Evolutionary conservation across 2,329 filamentous ascomycete species (phyloP), one percentile per base, ranked within the genome.

Genomic region (Massarina eburnea): DNA sequence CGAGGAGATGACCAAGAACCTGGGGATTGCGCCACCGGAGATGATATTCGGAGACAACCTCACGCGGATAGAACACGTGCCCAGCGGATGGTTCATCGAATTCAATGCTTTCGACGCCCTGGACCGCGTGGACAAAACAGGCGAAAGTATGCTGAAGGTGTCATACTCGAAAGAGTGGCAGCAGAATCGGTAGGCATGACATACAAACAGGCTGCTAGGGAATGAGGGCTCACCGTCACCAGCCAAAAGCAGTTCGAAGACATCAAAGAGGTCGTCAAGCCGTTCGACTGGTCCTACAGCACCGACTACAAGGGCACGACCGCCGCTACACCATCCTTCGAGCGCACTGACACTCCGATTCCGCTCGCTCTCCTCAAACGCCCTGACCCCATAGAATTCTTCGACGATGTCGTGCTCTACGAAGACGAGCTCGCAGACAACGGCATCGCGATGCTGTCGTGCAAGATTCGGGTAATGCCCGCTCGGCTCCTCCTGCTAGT

Each of bases 41-140:
- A 99, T 99, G 94, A 99, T 99, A 55, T 99, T 99, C 67, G 94
- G 94, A 51, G 91, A 99, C 76, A 99, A 99, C 71, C 76, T 87
- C 46, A 85, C 95, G 32, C 75, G 82, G 6, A 79, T 99, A 49
- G 77, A 84, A 42, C 90, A 97, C 73, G 51, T 74, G n/a, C 78
- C 80, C 17, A 84, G 80, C n/a, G 82, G 84, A 35, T 99, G 91
- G 90, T 76, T 77, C 35, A 77, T 97, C 52, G 74, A 80, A 42
- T 99, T 97, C 77, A 86, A 86, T 67, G 88, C 94, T 18, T 88
- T 84, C 59, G 89, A 92, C 66, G 94, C 92, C 19, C 80, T 99
- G 53, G 90, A 96, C 71, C 78, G 80, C 48, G 94, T 99, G 39
- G 92, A 96, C 75, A 99, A 97, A 80, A 96, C 91, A 4, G 91